Percentiles rank a stretch among this genome's conserved stretches.
Evolutionary conservation across 2,329 filamentous ascomycete species (phyloP).

Genomic region (Aspergillus eucalypticola): DNA sequence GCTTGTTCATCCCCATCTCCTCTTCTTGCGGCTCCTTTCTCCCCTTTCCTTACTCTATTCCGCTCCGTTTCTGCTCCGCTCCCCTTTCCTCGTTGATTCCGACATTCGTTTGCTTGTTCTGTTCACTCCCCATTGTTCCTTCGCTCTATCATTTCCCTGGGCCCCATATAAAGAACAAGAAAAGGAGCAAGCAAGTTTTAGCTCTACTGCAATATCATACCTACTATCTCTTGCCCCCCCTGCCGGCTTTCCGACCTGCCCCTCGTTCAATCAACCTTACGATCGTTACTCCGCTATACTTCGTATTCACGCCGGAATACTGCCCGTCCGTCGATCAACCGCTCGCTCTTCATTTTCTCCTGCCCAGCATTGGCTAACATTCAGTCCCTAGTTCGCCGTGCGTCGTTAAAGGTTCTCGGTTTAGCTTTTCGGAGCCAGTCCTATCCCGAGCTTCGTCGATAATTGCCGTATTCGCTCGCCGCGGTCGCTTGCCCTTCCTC

Average conservation of each 20-base stretch:
- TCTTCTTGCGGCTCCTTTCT: slow-evolving; percentile 9
- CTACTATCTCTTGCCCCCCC: neutral
- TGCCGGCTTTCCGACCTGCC: neutral
- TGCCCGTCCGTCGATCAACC: slow-evolving; percentile 23
- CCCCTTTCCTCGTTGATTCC: slow-evolving; percentile 10
- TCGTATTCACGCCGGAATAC: slow-evolving; percentile 17
- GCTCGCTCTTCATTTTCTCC: slow-evolving; percentile 21
- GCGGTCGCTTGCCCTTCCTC: slow-evolving; percentile 9
- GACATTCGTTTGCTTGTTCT: slow-evolving; percentile 9
- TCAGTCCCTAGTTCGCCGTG: slow-evolving; percentile 13
- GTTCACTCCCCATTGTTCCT: neutral
- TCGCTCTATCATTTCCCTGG: neutral
- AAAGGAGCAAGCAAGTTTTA: neutral
- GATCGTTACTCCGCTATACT: slow-evolving; percentile 18
- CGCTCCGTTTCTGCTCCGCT: slow-evolving; percentile 1
- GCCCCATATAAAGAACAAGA: neutral
- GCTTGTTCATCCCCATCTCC: slow-evolving; percentile 4
- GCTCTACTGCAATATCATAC: no score
- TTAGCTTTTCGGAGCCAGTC: slow-evolving; percentile 7
- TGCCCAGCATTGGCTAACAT: slow-evolving; percentile 14
- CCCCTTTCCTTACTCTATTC: neutral
- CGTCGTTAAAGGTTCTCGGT: slow-evolving; percentile 3
- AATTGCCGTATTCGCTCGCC: slow-evolving; percentile 13
- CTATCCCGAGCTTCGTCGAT: slow-evolving; percentile 10
- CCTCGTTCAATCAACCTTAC: slow-evolving; percentile 12